Evolutionary conservation across 1,284 basidiomycete species (phyloP), one percentile per base, ranked within the genome.

Genomic region (Pisolithus thermaeus): DNA sequence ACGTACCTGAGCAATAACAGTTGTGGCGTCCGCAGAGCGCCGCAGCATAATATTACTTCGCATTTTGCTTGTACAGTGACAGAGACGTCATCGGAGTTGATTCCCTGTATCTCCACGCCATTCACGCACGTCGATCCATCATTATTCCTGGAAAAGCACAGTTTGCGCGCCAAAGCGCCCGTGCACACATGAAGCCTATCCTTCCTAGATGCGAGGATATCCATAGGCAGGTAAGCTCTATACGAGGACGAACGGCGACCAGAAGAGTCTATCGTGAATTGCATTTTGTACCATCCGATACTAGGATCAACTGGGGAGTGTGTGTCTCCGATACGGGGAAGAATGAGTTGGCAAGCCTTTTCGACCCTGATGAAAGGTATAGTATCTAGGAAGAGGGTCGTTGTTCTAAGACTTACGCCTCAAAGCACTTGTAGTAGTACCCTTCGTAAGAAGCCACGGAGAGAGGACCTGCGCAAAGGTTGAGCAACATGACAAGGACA

Each of bases 31-130:
- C 44, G 49, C 9, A 42, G 18, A 28, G 48, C 1, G 65, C 61
- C n/a, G 70, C 71, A n/a, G 59, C 58, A 38, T 56, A 66, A 18
- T 70, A 40, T 7, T 70, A 56, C 3, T 71, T 58, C 52, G 68
- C 65, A 47, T 56, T 53, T 22, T 46, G 52, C 5, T 61, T 69
- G 43, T 49, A 27, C 51, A 32, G 23, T 50, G 23, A 42, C 37
- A 23, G 4, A 7, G 22, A 22, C n/a, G 14, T 36, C 30, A 22
- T 20, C 53, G 49, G 7, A 57, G 43, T n/a, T 60, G 49, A 52
- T 56, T 42, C 46, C 56, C 20, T 40, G 49, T 42, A 43, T 52
- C 20, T 48, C 49, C 22, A 37, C 40, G n/a, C 16, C 27, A 28
- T 14, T 27, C 3, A 30, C 47, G 7, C 37, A 38, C 30, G 32